Percentiles rank a stretch among this genome's conserved stretches.
These are phyloP conservation scores for Sporothrix globosa DNA, from an alignment of 2,329 filamentous ascomycete species.

Conservation along the genomic window DNA sequence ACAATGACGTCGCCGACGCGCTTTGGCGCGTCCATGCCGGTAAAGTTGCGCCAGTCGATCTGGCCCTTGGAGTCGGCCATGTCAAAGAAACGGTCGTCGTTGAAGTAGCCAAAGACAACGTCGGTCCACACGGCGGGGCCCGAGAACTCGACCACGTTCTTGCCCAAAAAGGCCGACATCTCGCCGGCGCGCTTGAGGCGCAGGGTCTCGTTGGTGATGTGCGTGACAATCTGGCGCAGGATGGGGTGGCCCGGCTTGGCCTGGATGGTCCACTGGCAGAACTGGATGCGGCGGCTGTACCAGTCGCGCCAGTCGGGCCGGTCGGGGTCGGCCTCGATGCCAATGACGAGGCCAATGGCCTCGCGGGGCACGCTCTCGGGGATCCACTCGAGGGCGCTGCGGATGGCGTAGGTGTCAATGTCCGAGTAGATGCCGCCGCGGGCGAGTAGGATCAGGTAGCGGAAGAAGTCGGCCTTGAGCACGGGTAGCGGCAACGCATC, in stretches of 20 bases:
- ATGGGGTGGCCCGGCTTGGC: slow-evolving; percentile 92
- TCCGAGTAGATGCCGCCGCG: slow-evolving; percentile 75
- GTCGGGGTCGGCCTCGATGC: slow-evolving; percentile 95
- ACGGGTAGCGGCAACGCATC: slow-evolving; percentile 71
- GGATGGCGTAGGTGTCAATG: slow-evolving; percentile 87
- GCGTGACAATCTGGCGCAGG: slow-evolving; percentile 81
- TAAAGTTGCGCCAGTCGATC: slow-evolving; percentile 87
- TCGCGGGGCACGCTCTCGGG: slow-evolving; percentile 75
- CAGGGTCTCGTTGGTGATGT: slow-evolving; percentile 82
- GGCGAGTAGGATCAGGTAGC: slow-evolving; percentile 68
- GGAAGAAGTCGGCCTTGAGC: slow-evolving; percentile 78
- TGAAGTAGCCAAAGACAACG: slow-evolving; percentile 88
- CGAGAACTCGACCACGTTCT: slow-evolving; percentile 88
- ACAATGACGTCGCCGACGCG: slow-evolving; percentile 93
- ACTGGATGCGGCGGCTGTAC: slow-evolving; percentile 96
- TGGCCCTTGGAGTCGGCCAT: slow-evolving; percentile 69
- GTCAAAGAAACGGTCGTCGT: slow-evolving; percentile 86
- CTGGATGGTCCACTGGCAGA: slow-evolving; percentile 99
- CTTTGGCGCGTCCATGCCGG: slow-evolving; percentile 78
- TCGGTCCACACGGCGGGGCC: slow-evolving; percentile 96
- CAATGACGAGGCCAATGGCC: slow-evolving; percentile 82
- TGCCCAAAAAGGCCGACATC: slow-evolving; percentile 63
- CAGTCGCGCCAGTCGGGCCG: slow-evolving; percentile 89
- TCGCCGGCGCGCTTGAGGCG: slow-evolving; percentile 69
- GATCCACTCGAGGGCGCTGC: slow-evolving; percentile 85